Evolutionary conservation across 345 rosid species (phyloP).

Genomic region (Eucalyptus curtisii): DNA sequence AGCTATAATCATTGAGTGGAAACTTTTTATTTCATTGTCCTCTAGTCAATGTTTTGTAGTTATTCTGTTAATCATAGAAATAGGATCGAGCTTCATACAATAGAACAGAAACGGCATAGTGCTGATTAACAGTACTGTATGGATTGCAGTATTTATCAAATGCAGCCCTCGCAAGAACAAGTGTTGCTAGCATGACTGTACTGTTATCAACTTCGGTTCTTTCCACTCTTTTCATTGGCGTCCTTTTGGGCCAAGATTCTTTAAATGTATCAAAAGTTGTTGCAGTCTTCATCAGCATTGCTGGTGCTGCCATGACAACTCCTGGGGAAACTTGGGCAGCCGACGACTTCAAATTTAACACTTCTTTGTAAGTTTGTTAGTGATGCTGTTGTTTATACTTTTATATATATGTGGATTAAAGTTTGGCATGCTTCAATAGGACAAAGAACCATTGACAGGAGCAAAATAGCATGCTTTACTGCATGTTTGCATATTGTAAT

Average conservation of each 20-base stretch:
- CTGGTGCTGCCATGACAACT: constrained; percentile 92
- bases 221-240: constrained; percentile 87
- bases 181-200: constrained; percentile 93
- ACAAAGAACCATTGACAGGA: not conserved
- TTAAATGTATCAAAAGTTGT: constrained; percentile 66
- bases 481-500: not conserved
- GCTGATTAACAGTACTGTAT: not conserved
- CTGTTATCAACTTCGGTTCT: constrained; percentile 90
- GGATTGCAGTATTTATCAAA: constrained; percentile 71
- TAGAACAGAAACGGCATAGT: not conserved
- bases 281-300: constrained; percentile 90
- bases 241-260: constrained; percentile 73
- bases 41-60: not conserved
- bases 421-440: not conserved
- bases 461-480: not conserved
- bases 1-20: not conserved
- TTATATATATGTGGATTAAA: not conserved
- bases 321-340: constrained; percentile 96
- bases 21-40: not conserved
- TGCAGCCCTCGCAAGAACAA: constrained; percentile 93
- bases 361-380: constrained; percentile 35
- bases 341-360: constrained; percentile 46
- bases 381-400: not conserved
- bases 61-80: not conserved
- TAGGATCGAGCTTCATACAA: not conserved